phyloP scores from a whole-genome alignment of 805 yeast species.

The Yueomyces sinensis region DNA sequence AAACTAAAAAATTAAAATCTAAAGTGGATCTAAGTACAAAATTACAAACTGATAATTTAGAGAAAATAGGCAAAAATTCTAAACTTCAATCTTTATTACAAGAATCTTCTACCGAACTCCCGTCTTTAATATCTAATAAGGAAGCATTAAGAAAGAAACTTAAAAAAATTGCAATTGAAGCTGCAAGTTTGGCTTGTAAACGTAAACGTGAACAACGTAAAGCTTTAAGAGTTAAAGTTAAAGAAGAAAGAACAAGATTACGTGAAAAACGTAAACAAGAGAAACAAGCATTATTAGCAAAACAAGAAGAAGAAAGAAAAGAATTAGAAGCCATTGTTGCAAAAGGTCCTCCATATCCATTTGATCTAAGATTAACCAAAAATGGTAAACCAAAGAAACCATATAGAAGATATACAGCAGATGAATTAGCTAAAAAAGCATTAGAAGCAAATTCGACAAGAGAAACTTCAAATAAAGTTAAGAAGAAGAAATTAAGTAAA shows the following conservation, averaged over 20 bases:
- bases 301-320: conserved; percentile 13
- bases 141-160: conserved; percentile 1
- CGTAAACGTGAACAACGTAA: conserved; percentile 11
- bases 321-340: conserved; percentile 21
- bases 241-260: conserved; percentile 5
- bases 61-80: conserved; percentile 1
- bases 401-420: conserved; percentile 22
- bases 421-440: conserved; percentile 18
- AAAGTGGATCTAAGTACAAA: too few species aligned
- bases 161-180: conserved; percentile 12
- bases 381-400: conserved; percentile 23
- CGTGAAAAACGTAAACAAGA: conserved; percentile 10
- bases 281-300: conserved; percentile 13
- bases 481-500: conserved; percentile 9
- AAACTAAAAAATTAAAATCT: conserved; percentile 2
- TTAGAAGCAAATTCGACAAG: conserved; percentile 6
- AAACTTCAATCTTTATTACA: neutral
- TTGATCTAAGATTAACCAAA: conserved; percentile 18
- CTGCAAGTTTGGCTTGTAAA: conserved; percentile 18
- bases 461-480: conserved; percentile 4
- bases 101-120: neutral
- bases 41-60: too few species aligned
- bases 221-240: conserved; percentile 6
- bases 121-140: neutral
- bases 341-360: conserved; percentile 23